Conservation (phyloP, 2,329 filamentous ascomycete species). For the Colletotrichum sp. region DNA sequence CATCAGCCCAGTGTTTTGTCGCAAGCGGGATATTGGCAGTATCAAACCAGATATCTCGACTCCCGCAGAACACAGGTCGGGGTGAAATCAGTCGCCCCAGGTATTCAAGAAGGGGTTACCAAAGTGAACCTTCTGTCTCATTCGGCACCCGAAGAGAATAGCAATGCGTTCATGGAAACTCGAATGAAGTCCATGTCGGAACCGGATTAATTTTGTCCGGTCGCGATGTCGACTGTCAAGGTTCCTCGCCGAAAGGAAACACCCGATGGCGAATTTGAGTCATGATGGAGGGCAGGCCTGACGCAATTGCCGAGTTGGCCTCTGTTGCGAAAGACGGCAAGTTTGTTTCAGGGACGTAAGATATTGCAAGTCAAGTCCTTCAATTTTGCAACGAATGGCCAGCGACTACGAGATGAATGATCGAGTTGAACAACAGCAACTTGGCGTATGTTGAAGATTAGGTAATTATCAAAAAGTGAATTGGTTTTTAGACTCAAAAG, state of each 20-base stretch:
- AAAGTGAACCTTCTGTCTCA: no score
- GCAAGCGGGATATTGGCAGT: no score
- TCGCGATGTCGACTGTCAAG: neutral
- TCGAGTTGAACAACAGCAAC: neutral
- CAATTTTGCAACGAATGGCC: neutral
- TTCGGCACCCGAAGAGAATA: no score
- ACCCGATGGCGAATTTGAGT: neutral
- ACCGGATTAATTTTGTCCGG: neutral
- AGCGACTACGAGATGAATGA: no score
- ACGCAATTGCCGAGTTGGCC: neutral
- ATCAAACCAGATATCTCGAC: no score
- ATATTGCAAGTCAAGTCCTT: neutral
- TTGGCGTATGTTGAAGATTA: neutral
- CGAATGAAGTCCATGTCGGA: neutral
- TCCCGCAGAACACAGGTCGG: no score
- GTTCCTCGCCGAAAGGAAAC: neutral
- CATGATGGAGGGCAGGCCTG: slow-evolving; percentile 15
- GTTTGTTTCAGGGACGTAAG: slow-evolving; percentile 17
- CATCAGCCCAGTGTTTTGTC: no score
- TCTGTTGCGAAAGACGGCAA: neutral
- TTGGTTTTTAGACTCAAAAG: neutral
- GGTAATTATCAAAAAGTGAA: slow-evolving; percentile 1
- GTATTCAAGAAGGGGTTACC: no score
- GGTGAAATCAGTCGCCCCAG: no score
- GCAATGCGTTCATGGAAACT: no score